Evolutionary conservation across 1,284 basidiomycete genomes (phyloP).

Genomic region (Ustilago loliicola): DNA sequence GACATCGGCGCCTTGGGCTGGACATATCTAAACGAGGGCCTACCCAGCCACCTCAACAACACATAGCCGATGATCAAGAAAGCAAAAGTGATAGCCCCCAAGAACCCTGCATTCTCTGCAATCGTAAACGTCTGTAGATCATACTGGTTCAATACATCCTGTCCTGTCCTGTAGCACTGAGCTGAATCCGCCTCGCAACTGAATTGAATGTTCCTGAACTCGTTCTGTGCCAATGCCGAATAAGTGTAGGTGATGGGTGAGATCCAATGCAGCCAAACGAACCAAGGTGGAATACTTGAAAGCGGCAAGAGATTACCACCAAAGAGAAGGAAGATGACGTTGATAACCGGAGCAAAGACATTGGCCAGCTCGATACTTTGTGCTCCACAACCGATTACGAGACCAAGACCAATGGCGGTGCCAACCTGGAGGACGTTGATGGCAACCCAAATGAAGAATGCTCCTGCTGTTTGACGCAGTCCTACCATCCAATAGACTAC

Average conservation of each 20-base stretch:
- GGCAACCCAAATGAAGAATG: conserved; percentile 58
- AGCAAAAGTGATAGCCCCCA: conserved; percentile 46
- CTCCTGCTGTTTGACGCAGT: conserved; percentile 22
- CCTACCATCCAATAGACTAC: conserved; percentile 58
- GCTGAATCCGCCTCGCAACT: conserved; percentile 30
- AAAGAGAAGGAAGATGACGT: conserved; percentile 59
- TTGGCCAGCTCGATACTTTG: conserved; percentile 50
- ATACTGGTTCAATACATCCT: conserved; percentile 57
- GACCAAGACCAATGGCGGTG: conserved; percentile 40
- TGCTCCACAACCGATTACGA: conserved; percentile 49
- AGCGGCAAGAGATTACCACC: conserved; percentile 56
- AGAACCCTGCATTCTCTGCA: conserved; percentile 54
- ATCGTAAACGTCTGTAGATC: conserved; percentile 52
- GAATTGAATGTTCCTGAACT: conserved; percentile 39
- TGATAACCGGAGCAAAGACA: conserved; percentile 59
- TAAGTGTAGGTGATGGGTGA: conserved; percentile 61
- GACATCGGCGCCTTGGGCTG: conserved; percentile 29
- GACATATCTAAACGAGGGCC: conserved; percentile 39
- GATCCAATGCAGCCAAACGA: conserved; percentile 56
- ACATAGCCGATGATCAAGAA: conserved; percentile 46
- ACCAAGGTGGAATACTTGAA: conserved; percentile 53
- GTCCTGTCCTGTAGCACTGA: conserved; percentile 54
- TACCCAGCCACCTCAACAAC: conserved; percentile 34
- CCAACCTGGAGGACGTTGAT: conserved; percentile 47
- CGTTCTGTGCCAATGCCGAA: conserved; percentile 54